These are phyloP conservation scores for Filobasidium uniguttulatum DNA, from an alignment of 1,284 basidiomycete genomes.

Conservation along the genomic window DNA sequence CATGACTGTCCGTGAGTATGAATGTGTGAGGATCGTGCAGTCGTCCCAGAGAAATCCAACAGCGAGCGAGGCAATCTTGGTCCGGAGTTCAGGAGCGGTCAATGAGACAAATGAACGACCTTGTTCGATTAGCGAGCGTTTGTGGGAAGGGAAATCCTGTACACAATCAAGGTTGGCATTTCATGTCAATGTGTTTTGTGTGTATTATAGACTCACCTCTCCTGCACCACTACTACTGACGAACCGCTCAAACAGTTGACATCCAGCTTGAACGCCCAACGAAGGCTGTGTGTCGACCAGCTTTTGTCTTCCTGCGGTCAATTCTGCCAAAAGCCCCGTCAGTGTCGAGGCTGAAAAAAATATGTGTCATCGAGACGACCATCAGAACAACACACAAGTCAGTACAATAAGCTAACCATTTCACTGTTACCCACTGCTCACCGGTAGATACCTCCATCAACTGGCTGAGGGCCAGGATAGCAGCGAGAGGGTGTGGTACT, in stretches of 20 bases:
- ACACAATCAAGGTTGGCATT: background rate
- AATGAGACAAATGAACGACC: constrained; percentile 33
- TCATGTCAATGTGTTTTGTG: background rate
- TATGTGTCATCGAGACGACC: no score
- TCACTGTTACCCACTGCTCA: constrained; percentile 13
- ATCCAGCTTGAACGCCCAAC: constrained; percentile 35
- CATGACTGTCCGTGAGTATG: constrained; percentile 90
- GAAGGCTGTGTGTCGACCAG: constrained; percentile 30
- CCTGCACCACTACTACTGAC: constrained; percentile 26
- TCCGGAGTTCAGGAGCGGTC: constrained; percentile 64
- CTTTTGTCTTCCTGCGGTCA: constrained; percentile 24
- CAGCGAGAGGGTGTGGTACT: constrained; percentile 36
- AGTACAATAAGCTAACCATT: constrained; percentile 1
- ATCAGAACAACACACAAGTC: background rate
- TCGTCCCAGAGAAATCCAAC: constrained; percentile 89
- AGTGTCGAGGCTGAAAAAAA: constrained; percentile 27
- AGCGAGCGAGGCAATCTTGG: constrained; percentile 78
- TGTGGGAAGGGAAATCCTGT: constrained; percentile 33
- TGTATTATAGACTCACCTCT: constrained; percentile 20
- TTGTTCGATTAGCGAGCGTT: constrained; percentile 29
- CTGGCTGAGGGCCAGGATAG: constrained; percentile 36
- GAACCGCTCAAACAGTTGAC: constrained; percentile 36
- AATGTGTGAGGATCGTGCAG: constrained; percentile 90
- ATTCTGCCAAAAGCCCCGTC: constrained; percentile 30
- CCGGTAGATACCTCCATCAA: constrained; percentile 35